phyloP scores from a whole-genome alignment of 2,329 filamentous ascomycete species.

The Diaporthe batatas region DNA sequence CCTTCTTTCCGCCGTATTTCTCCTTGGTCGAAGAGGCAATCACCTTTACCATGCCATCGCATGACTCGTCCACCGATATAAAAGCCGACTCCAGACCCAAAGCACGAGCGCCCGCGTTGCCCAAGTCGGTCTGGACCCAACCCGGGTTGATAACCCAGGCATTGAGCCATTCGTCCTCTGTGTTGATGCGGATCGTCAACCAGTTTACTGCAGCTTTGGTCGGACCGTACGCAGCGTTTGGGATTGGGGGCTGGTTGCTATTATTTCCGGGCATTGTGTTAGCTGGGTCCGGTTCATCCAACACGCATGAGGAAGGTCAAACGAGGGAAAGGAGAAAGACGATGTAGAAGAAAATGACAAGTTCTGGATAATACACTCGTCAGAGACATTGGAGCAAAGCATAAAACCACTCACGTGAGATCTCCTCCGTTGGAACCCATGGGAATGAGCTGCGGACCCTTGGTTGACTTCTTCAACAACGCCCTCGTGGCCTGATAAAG shows the following conservation, averaged over 20 bases:
- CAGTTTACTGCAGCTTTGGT: slow-evolving; percentile 55
- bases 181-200: slow-evolving; percentile 46
- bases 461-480: neutral
- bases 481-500: neutral
- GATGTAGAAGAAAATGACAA: too few species aligned
- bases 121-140: slow-evolving; percentile 3
- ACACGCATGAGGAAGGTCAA: neutral
- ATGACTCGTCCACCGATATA: slow-evolving; percentile 38
- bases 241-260: too few species aligned
- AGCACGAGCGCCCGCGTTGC: neutral
- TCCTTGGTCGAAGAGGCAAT: too few species aligned
- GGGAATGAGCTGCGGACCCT: too few species aligned
- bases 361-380: too few species aligned
- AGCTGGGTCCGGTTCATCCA: neutral
- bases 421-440: too few species aligned
- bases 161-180: slow-evolving; percentile 52
- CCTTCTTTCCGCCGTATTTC: too few species aligned
- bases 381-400: too few species aligned
- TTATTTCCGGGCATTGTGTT: too few species aligned
- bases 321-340: too few species aligned
- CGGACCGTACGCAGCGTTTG: slow-evolving; percentile 56
- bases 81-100: neutral
- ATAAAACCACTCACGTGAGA: too few species aligned
- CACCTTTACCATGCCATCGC: slow-evolving; percentile 43
- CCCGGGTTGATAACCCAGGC: slow-evolving; percentile 47